These are phyloP conservation scores for Fusarium protoensiforme DNA, from an alignment of 2,329 filamentous ascomycete species.

Conservation along the genomic window DNA sequence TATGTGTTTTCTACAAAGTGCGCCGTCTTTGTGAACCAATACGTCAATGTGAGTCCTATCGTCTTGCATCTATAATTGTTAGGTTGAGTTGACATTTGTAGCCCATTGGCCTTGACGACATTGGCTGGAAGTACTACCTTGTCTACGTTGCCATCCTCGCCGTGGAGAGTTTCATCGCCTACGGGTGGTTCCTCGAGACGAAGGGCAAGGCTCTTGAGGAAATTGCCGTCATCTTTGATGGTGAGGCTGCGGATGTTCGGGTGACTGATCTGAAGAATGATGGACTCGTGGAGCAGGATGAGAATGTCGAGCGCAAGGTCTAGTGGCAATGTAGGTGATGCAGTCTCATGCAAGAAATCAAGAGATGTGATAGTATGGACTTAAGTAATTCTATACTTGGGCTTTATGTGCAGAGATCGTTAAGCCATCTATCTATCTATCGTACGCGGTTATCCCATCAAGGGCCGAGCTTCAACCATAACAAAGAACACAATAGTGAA, in stretches of 20 bases:
- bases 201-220: conserved; percentile 63
- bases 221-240: conserved; percentile 64
- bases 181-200: conserved; percentile 60
- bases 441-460: no score
- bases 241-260: conserved; percentile 6
- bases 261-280: neutral
- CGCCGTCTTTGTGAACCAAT: conserved; percentile 47
- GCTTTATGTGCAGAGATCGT: neutral
- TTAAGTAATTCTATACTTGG: neutral
- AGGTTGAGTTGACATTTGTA: neutral
- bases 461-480: no score
- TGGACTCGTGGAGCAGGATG: neutral
- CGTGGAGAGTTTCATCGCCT: conserved; percentile 59
- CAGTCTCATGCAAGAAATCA: neutral
- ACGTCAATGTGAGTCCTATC: conserved; percentile 51
- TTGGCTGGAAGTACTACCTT: conserved; percentile 67
- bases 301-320: conserved; percentile 10
- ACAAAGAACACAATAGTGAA: no score
- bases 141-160: conserved; percentile 62
- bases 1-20: conserved; percentile 44
- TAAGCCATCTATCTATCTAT: no score
- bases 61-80: neutral
- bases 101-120: conserved; percentile 61
- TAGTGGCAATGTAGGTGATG: neutral
- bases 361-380: neutral